Evolutionary conservation across 768 basidiomycete species (phyloP).

Genomic region (Cystobasidiopsis lactophilus): DNA sequence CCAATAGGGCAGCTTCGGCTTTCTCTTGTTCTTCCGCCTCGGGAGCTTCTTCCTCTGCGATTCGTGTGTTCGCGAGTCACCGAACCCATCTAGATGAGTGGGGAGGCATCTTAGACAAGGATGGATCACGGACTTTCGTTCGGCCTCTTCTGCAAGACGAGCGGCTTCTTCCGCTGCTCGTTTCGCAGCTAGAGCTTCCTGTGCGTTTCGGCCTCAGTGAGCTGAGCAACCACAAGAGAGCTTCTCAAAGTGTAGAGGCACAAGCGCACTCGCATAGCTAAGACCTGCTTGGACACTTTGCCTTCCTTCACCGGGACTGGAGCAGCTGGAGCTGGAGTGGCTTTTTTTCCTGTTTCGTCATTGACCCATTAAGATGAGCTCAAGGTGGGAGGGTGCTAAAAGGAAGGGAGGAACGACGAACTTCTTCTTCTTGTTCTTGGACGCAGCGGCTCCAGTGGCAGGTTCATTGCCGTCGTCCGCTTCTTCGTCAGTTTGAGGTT

Average conservation of each 20-base stretch:
- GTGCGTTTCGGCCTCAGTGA: no score
- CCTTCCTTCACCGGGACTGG: constrained; percentile 20
- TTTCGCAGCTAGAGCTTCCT: not conserved
- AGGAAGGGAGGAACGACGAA: not conserved
- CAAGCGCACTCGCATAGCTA: not conserved
- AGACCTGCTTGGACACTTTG: not conserved
- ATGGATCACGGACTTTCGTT: constrained; percentile 19
- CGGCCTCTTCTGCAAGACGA: constrained; percentile 50
- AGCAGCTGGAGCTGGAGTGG: constrained; percentile 23
- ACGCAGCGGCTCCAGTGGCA: constrained; percentile 7
- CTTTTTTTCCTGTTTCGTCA: constrained; percentile 22
- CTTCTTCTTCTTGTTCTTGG: constrained; percentile 24
- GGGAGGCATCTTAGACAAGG: no score
- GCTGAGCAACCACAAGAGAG: not conserved
- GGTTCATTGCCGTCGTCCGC: constrained; percentile 9
- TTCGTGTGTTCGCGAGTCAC: constrained; percentile 29
- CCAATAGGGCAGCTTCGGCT: constrained; percentile 23
- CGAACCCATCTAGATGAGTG: no score
- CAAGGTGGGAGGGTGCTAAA: no score
- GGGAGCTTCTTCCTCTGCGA: constrained; percentile 71
- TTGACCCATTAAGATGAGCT: not conserved
- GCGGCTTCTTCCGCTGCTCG: constrained; percentile 57
- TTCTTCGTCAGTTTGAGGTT: constrained; percentile 14
- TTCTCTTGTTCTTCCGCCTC: constrained; percentile 82
- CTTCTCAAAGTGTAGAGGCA: no score